Evolutionary conservation across 768 basidiomycete species (phyloP).

Genomic region (Paxillus involutus): DNA sequence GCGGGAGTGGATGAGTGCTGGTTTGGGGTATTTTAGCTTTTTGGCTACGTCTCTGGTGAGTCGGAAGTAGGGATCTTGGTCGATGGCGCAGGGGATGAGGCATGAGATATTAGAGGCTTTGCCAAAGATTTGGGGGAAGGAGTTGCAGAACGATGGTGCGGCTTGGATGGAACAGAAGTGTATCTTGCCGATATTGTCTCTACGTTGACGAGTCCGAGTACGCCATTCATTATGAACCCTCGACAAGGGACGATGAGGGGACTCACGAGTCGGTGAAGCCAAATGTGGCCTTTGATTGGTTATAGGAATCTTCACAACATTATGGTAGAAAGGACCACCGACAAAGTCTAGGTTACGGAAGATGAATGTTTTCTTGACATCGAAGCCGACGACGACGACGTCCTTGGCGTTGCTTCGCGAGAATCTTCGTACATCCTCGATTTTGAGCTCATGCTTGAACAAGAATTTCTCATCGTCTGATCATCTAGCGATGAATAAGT

Average conservation of each 20-base stretch:
- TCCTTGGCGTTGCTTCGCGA: constrained; percentile 87
- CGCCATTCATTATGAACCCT: too few species aligned
- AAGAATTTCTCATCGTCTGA: constrained; percentile 98
- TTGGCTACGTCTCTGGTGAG: constrained; percentile 92
- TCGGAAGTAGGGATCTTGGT: constrained; percentile 97
- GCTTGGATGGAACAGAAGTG: constrained; percentile 97
- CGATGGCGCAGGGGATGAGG: constrained; percentile 94
- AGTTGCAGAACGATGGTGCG: constrained; percentile 94
- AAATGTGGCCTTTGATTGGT: constrained; percentile 92
- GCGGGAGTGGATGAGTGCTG: constrained; percentile 87
- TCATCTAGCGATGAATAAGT: not conserved
- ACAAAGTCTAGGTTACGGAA: constrained; percentile 91
- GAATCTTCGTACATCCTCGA: constrained; percentile 84
- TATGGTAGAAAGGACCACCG: constrained; percentile 91
- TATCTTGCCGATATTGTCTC: constrained; percentile 97
- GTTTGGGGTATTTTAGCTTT: constrained; percentile 96
- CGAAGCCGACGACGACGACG: constrained; percentile 95
- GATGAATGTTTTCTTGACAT: constrained; percentile 92
- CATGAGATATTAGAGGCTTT: constrained; percentile 78
- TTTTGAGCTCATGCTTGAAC: constrained; percentile 92
- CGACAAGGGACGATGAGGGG: too few species aligned
- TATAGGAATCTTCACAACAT: constrained; percentile 93
- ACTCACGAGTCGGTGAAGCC: constrained; percentile 95
- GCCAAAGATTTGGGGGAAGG: constrained; percentile 99
- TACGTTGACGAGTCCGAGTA: constrained; percentile 31